Evolutionary conservation across 257 asterid genomes (phyloP), one percentile per base, ranked within the genome.

Genomic region (Capsicum chinense): DNA sequence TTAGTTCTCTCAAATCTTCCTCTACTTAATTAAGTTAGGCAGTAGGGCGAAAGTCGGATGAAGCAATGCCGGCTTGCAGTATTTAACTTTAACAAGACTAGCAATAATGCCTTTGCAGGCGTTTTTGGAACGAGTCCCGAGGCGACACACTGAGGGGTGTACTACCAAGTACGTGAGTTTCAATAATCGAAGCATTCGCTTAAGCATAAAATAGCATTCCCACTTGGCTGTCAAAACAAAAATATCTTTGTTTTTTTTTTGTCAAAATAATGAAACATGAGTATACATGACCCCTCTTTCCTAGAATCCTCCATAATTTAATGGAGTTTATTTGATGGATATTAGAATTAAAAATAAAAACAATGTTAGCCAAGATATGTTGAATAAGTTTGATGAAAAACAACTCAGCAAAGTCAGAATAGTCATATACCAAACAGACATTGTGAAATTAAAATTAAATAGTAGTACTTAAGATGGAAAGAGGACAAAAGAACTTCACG

Each of bases 341-440:
- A 74, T 48, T 19, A 47, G 9, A 14, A 12, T 9, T 2, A 4
- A 16, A 63, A 63, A 21, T 15, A 1, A 63, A 26, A 26, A 14
- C 5, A 48, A 8, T 42, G 60, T 7, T 50, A 12, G 44, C 80
- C 13, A 11, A 3, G 13, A 10, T 12, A 1, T 26, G 63, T 52
- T 50, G 62, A 50, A 52, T 52, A 76, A 52, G 63, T 52, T 26
- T 14, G 39, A 52, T 52, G 21, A 76, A 54, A 3, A 52, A 52
- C 81, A 76, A 76, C 81, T 76, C 81, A 76, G 62, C 81, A 52
- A 21, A 76, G 15, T 52, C 81, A 50, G 81, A 52, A 21, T 52
- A 76, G 62, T 52, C 48, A 14, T 52, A 52, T 26, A 21, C 7
- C 42, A 63, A 52, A 14, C 81, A 76, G 63, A 76, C 63, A 74